These are phyloP conservation scores for Ophidiomyces ophidiicola DNA, from an alignment of 2,329 filamentous ascomycete species.

Conservation along the genomic window DNA sequence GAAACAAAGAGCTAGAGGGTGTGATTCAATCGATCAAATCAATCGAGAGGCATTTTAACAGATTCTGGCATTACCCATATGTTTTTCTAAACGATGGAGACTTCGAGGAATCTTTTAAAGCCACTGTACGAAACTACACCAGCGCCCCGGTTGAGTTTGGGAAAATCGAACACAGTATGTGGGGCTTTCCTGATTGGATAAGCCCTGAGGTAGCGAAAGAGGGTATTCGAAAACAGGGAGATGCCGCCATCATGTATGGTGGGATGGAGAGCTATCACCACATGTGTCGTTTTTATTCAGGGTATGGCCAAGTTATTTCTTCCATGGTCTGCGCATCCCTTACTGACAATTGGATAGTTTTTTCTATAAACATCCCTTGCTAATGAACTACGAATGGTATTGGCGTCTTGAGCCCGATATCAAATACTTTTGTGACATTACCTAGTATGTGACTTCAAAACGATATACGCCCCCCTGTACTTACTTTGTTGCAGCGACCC, in stretches of 20 bases:
- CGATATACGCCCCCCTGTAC: slow-evolving; percentile 9
- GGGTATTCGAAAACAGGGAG: slow-evolving; percentile 90
- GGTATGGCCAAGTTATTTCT: slow-evolving; percentile 43
- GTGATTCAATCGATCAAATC: slow-evolving; percentile 96
- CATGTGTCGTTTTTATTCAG: slow-evolving; percentile 99
- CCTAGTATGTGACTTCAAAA: slow-evolving; percentile 56
- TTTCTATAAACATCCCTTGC: slow-evolving; percentile 92
- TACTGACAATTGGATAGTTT: slow-evolving; percentile 44
- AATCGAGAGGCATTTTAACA: slow-evolving; percentile 96
- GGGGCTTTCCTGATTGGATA: slow-evolving; percentile 95
- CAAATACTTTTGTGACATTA: slow-evolving; percentile 99
- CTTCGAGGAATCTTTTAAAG: slow-evolving; percentile 89
- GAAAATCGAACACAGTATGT: slow-evolving; percentile 79
- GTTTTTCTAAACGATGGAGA: slow-evolving; percentile 97
- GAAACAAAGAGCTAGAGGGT: slow-evolving; percentile 92
- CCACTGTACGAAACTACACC: slow-evolving; percentile 80
- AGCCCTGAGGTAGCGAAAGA: slow-evolving; percentile 89
- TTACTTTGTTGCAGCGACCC: slow-evolving; percentile 55
- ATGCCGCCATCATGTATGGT: slow-evolving; percentile 97
- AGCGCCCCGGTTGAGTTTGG: slow-evolving; percentile 81
- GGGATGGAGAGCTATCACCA: slow-evolving; percentile 97
- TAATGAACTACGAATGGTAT: slow-evolving; percentile 98
- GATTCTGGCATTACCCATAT: slow-evolving; percentile 97
- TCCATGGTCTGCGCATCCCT: slow-evolving; percentile 3
- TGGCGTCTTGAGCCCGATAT: slow-evolving; percentile 98